Evolutionary conservation across 1,284 basidiomycete species (phyloP), one percentile per base, ranked within the genome.

Genomic region (Rhodofomes roseus): DNA sequence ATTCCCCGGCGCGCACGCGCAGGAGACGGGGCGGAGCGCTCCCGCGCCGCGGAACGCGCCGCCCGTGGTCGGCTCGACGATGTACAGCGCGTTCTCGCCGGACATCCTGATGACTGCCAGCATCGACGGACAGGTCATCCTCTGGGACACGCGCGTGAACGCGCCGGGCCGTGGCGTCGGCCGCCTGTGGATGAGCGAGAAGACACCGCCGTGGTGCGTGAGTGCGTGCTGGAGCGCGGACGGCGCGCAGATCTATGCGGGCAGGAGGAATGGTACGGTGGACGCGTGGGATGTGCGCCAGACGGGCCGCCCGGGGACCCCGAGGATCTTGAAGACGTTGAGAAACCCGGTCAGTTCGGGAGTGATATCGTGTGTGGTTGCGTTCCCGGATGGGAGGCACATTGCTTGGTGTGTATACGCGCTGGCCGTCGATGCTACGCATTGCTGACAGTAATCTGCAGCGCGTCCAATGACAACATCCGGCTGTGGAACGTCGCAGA

Each of bases 221-320:
- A 11, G 22, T 53, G 94, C 94, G n/a, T 93, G 90, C 70, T 99
- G 96, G 94, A 94, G 93, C 18, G 83, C 88, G 2, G 88, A 93
- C 64, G 96, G 96, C 11, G 83, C 82, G 11, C 90, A 95, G 65
- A 87, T 99, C 40, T 94, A 94, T 68, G 95, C 94, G 6, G 96
- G 96, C 0, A 81, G 97, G 60, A 81, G 96, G 58, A 96, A 97
- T 70, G 93, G 94, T 29, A 87, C 89, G 0, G 86, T 99, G 53
- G 95, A 98, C 68, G 86, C 98, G 31, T 99, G 94, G 92, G 97
- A 99, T 72, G 86, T 97, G 20, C 86, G 95, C 20, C 80, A 87
- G 67, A 81, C 82, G 43, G 84, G 85, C 0, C 80, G 64, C 48
- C 67, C 76, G 3, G 80, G 80, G 55, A 86, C 86, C 6, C 92